Base-by-base conservation (phyloP, 2,329 filamentous ascomycete species). In the Ophiocordyceps sinensis region DNA sequence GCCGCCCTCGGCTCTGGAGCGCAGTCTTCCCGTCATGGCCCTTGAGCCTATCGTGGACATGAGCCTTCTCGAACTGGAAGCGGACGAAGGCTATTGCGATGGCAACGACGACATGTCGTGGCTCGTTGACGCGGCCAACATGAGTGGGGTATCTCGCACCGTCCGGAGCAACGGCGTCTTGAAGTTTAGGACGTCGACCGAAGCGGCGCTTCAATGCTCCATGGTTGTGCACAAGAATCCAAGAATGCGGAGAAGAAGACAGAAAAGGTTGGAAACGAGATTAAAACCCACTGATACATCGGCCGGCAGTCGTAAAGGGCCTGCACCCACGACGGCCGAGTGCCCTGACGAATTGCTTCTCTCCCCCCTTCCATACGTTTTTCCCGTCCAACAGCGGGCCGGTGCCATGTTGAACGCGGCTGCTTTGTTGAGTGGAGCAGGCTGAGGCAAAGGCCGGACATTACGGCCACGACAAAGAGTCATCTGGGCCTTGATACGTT, bases 211-310 rank as follows among this genome's bases (percentile, higher is more conserved):
- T 23, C 38, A 45, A 5, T 45, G 47, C 31, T 40, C 44, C 8
- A 36, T 36, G 14, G 30, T 48, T n/a, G 44, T 48, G 5, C 41
- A 43, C 17, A 47, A 44, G 36, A 31, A 23, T 7, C 41, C 42
- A 11, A 41, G 44, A 7, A 45, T 49, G 43, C 42, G 44, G 28
- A 43, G 43, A 29, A 41, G 46, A 35, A 43, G 46, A 29, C 40
- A 38, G 2, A 40, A 26, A 36, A 48, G 45, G 35, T 11, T 41
- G 14, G 40, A 42, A 15, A 37, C 28, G 11, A 41, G 41, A 7
- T 30, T 28, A 5, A 26, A 34, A 28, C 30, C 43, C 9, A 15
- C 32, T 3, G 17, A 14, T n/a, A 6, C 32, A 14, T 10, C 15
- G 8, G n/a, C 32, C 4, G 32, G 5, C 32, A 15, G 9, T 17